Evolutionary conservation across 169 alveolate species (phyloP), one percentile per base, ranked within the genome.

Genomic region (Cryptosporidium meleagridis): DNA sequence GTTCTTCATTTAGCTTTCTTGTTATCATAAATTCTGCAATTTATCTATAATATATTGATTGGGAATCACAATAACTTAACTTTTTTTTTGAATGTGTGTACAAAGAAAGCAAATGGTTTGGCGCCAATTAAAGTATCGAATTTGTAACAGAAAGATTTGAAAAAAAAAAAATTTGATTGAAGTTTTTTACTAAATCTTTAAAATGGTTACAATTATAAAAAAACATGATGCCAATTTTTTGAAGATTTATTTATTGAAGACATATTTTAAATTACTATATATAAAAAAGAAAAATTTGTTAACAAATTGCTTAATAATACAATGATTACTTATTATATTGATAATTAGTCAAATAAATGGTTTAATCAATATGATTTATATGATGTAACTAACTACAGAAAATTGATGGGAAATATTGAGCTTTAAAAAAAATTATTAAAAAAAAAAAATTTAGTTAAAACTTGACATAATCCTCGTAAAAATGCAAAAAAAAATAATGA

Each of bases 401-500:
- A 3, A 14, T 48, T 48, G 14, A 12, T 14, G 55, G 21, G 0
- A 48, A 48, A 1, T 2, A 41, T 5, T 1, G 16, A 41, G 9
- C 10, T 41, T 8, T 12, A 41, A 44, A 37, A 23, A 70, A 69
- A 69, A 69, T 41, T 35, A 37, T 5, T 37, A 0, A 37, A 37
- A 37, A 37, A 7, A 37, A 37, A 37, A 37, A 37, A 37, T 67
- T 67, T 4, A 8, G 58, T 69, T 69, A 41, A 1, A 55, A 3
- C 12, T 45, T 71, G 85, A 45, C 85, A 71, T 51, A 21, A 59
- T 35, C 33, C 85, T 71, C 85, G 85, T 29, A 48, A 52, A 48
- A 21, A 21, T 71, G 85, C 85, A 71, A 48, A 71, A 55, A 55
- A 8, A 10, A 26, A 21, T 0, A 55, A 26, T 3, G n/a, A 55